Evolutionary conservation across 2,329 filamentous ascomycete genomes (phyloP).

Genomic region (Acrocalymma vagum): DNA sequence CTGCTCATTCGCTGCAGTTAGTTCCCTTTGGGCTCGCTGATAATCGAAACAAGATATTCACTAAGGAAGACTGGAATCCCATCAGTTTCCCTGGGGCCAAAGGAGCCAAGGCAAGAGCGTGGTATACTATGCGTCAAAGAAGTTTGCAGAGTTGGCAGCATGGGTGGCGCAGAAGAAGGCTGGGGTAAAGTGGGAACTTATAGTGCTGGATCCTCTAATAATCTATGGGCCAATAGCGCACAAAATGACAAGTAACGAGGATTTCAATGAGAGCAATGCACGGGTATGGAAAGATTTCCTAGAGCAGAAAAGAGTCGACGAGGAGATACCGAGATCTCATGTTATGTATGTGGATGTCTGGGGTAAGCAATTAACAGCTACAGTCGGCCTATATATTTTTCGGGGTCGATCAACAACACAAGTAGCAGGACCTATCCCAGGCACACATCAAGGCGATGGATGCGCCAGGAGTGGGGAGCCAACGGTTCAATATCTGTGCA

Average conservation of each 20-base stretch:
- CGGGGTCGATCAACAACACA: neutral
- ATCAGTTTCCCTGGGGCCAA: conserved; percentile 57
- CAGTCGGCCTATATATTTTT: conserved; percentile 43
- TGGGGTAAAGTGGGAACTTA: conserved; percentile 53
- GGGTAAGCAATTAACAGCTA: conserved; percentile 19
- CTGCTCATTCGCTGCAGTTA: conserved; percentile 70
- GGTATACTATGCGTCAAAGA: conserved; percentile 60
- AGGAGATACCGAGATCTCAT: conserved; percentile 61
- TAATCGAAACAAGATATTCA: conserved; percentile 55
- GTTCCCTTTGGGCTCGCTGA: conserved; percentile 61
- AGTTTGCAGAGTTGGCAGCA: conserved; percentile 62
- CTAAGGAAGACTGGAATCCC: conserved; percentile 62
- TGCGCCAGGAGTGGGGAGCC: conserved; percentile 60
- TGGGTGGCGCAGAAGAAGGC: conserved; percentile 57
- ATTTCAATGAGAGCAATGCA: conserved; percentile 73
- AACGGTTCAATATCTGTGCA: conserved; percentile 64
- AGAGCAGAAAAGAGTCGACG: conserved; percentile 57
- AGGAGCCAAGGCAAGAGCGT: conserved; percentile 41
- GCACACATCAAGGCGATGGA: conserved; percentile 65
- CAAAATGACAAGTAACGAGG: conserved; percentile 65
- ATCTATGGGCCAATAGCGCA: conserved; percentile 58
- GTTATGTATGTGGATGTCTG: conserved; percentile 52
- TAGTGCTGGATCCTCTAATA: conserved; percentile 55
- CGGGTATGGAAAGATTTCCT: conserved; percentile 74
- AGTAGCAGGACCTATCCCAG: conserved; percentile 59